phyloP scores from a whole-genome alignment of 1,284 basidiomycete species.

The Tylopilus orsonianus region DNA sequence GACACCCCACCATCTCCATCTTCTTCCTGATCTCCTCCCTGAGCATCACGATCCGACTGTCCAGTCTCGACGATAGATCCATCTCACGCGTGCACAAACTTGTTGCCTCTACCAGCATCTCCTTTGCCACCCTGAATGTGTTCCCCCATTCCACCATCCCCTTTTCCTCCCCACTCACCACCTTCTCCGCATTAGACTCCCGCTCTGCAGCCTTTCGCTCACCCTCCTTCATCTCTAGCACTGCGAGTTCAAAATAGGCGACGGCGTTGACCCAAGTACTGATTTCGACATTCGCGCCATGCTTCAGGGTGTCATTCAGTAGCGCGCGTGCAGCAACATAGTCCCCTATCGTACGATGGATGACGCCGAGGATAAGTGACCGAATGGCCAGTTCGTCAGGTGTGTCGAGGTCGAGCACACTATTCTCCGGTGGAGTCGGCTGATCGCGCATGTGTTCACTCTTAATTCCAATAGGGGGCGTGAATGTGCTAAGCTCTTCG shows the following conservation, averaged over 20 bases:
- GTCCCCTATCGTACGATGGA: conserved; percentile 55
- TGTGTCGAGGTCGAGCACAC: conserved; percentile 52
- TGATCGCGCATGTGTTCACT: conserved; percentile 32
- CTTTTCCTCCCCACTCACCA: conserved; percentile 9
- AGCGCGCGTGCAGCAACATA: conserved; percentile 46
- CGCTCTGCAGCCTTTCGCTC: conserved; percentile 33
- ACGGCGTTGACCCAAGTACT: conserved; percentile 69
- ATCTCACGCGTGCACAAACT: conserved; percentile 50
- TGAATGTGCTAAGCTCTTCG: conserved; percentile 45
- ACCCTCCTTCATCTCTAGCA: conserved; percentile 59
- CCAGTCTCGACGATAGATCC: conserved; percentile 66
- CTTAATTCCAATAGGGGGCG: conserved; percentile 43
- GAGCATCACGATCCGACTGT: conserved; percentile 67
- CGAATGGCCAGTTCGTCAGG: conserved; percentile 71
- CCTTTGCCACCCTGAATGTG: conserved; percentile 47
- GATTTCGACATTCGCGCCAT: conserved; percentile 40
- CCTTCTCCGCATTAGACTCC: not conserved
- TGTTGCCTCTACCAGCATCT: conserved; percentile 53
- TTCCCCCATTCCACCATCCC: conserved; percentile 43
- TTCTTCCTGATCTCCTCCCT: conserved; percentile 67
- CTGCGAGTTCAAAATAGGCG: conserved; percentile 65
- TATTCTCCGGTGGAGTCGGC: conserved; percentile 9
- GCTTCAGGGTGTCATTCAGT: conserved; percentile 49
- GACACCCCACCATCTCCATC: conserved; percentile 42
- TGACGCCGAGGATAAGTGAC: conserved; percentile 64